phyloP scores from a whole-genome alignment of 352 stramenopile species.

The Phytophthora citricola region DNA sequence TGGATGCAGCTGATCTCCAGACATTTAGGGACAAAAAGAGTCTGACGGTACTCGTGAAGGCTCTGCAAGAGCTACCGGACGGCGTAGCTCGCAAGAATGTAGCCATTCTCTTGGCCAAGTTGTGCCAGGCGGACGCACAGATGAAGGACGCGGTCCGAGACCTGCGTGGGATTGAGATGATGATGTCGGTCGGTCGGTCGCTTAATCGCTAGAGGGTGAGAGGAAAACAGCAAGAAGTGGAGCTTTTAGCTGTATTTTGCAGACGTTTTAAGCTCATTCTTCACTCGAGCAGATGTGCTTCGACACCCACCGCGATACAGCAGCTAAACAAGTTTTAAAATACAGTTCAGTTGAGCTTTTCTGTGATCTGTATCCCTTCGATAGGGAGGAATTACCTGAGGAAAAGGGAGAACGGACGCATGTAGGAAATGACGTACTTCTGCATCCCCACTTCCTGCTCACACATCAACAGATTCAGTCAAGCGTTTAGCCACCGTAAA shows the following conservation, averaged over 20 bases:
- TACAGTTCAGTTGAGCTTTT: constrained; percentile 4
- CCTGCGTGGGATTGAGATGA: constrained; percentile 83
- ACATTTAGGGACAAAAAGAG: constrained; percentile 38
- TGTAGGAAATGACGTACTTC: constrained; percentile 86
- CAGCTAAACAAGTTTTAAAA: constrained; percentile 42
- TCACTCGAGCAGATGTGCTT: constrained; percentile 71
- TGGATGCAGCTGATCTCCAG: constrained; percentile 9
- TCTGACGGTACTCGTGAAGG: constrained; percentile 48
- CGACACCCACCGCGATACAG: constrained; percentile 72
- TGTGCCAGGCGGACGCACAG: constrained; percentile 56
- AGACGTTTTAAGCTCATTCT: background rate
- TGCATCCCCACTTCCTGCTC: constrained; percentile 63
- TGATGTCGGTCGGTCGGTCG: constrained; percentile 70
- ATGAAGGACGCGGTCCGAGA: constrained; percentile 66
- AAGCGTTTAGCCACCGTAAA: background rate
- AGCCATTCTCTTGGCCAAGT: constrained; percentile 73
- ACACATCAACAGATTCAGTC: background rate
- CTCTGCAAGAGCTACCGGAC: constrained; percentile 54
- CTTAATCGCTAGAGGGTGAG: constrained; percentile 17
- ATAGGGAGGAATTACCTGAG: constrained; percentile 53
- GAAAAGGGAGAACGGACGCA: constrained; percentile 79
- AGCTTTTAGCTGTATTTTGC: constrained; percentile 20
- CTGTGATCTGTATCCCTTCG: background rate
- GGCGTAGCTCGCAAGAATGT: constrained; percentile 78
- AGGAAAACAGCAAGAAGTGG: background rate